A percentile compares a stretch with the other conserved stretches of the same genome.
Evolutionary conservation across 2,329 filamentous ascomycete species (phyloP).

Genomic region (Fusarium sp.): DNA sequence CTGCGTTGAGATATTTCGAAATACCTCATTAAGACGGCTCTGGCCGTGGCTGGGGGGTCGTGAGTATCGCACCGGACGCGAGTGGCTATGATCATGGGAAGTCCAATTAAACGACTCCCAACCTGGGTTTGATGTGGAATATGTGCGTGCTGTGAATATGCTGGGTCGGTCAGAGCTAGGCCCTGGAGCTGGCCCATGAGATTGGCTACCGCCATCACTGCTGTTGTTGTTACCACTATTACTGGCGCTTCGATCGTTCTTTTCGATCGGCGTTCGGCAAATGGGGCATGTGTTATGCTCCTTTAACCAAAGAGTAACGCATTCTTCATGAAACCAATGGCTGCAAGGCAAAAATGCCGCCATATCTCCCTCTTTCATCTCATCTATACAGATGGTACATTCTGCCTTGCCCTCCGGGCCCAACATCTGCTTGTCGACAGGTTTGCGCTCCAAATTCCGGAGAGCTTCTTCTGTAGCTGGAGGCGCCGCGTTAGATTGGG

Average conservation of each 20-base stretch:
- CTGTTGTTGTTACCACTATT: constrained; percentile 14
- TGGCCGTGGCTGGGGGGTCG: constrained; percentile 46
- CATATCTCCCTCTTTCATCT: constrained; percentile 77
- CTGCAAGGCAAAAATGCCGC: constrained; percentile 85
- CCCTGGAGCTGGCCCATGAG: constrained; percentile 25
- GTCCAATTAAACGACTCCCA: constrained; percentile 4
- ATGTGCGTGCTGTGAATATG: constrained; percentile 11
- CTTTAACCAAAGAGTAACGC: constrained; percentile 83
- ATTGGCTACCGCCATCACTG: constrained; percentile 6
- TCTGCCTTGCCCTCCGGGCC: constrained; percentile 75
- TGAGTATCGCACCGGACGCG: constrained; percentile 32
- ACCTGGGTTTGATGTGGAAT: background rate
- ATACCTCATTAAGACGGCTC: constrained; percentile 46
- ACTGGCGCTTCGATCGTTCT: constrained; percentile 39
- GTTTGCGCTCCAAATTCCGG: constrained; percentile 75
- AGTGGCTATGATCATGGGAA: constrained; percentile 4
- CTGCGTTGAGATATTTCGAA: constrained; percentile 46
- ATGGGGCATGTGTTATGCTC: constrained; percentile 95
- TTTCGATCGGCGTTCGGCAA: constrained; percentile 71
- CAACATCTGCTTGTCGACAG: constrained; percentile 76
- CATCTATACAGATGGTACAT: constrained; percentile 95
- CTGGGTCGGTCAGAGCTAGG: constrained; percentile 18
- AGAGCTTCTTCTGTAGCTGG: constrained; percentile 84
- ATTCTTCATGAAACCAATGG: constrained; percentile 92
- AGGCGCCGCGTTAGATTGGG: constrained; percentile 79